Base-by-base conservation (phyloP, 495 filamentous ascomycete species). In the Entonaema liquescens region DNA sequence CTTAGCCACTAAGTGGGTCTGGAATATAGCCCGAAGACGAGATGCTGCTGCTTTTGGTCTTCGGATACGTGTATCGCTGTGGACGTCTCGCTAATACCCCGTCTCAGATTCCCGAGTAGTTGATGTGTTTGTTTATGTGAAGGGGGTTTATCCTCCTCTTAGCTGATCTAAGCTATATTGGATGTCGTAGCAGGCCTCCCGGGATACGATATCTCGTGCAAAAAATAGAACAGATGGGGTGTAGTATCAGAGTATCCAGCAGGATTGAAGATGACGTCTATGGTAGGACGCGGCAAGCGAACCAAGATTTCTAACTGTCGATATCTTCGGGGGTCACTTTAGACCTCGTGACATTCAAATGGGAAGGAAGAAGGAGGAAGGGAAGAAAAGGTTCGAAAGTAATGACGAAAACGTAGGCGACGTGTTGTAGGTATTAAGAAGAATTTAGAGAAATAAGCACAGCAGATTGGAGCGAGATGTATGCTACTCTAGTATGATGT, bases 401-500 rank as follows among this genome's bases (percentile, higher is more conserved):
- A 70, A 57, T 63, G 71, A 70, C 63, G 71, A 74, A 66, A 74
- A 74, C 57, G 47, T 53, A 67, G 67, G 67, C 31, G 66, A 73
- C 63, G 71, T 64, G 63, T 67, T 50, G 71, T 61, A 67, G 64
- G 36, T 70, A 74, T 64, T 74, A 74, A 70, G 49, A 67, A 62
- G 65, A 66, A 62, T 70, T 70, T 29, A 65, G 67, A 71, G 67
- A 65, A 70, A 67, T 65, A 70, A 70, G 71, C 59, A 70, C 62
- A 63, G 59, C 63, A 74, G 71, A 63, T 63, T 70, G 58, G 58
- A 73, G 58, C 66, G 62, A 73, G 67, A 71, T 74, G 71, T 67
- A 67, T 63, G 56, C 67, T 73, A 60, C 63, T 55, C 67, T 40
- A 26, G 57, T 67, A 67, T 64, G 67, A 65, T 74, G 63, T 64